Evolutionary conservation across 495 filamentous ascomycete genomes (phyloP).

Genomic region (Hypoxylon lienhwacheense): DNA sequence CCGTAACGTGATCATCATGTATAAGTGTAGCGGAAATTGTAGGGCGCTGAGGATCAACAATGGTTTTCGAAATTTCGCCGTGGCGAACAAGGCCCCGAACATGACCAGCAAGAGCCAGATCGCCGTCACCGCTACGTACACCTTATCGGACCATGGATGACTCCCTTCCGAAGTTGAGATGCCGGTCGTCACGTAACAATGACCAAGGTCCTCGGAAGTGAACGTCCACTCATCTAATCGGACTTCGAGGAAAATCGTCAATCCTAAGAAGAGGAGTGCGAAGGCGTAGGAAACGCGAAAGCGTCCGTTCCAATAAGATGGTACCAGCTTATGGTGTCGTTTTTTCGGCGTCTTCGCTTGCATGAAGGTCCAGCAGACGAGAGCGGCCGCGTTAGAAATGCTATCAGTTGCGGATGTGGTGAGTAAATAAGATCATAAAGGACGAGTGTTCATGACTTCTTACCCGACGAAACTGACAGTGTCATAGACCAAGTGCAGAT

Average conservation of each 20-base stretch:
- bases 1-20: conserved; percentile 43
- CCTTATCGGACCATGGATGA: conserved; percentile 37
- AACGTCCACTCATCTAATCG: conserved; percentile 38
- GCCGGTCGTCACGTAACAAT: conserved; percentile 38
- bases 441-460: background rate
- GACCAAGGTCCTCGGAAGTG: conserved; percentile 26
- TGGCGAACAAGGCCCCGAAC: conserved; percentile 35
- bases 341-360: conserved; percentile 22
- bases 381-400: conserved; percentile 42
- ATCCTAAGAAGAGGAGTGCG: conserved; percentile 33
- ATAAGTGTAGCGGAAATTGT: conserved; percentile 44
- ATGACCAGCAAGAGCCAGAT: conserved; percentile 40
- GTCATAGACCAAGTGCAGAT: conserved; percentile 43
- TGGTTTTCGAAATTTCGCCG: conserved; percentile 28
- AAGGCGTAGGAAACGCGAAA: conserved; percentile 41
- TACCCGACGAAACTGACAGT: conserved; percentile 45
- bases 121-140: conserved; percentile 39
- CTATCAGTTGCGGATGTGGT: conserved; percentile 3
- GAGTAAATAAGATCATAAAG: background rate
- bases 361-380: conserved; percentile 41
- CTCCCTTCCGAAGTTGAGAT: conserved; percentile 21
- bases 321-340: conserved; percentile 7
- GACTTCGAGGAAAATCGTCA: conserved; percentile 40
- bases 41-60: conserved; percentile 35
- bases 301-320: conserved; percentile 25